These are phyloP conservation scores for Cercospora sojina DNA, from an alignment of 2,329 filamentous ascomycete species.

Conservation along the genomic window DNA sequence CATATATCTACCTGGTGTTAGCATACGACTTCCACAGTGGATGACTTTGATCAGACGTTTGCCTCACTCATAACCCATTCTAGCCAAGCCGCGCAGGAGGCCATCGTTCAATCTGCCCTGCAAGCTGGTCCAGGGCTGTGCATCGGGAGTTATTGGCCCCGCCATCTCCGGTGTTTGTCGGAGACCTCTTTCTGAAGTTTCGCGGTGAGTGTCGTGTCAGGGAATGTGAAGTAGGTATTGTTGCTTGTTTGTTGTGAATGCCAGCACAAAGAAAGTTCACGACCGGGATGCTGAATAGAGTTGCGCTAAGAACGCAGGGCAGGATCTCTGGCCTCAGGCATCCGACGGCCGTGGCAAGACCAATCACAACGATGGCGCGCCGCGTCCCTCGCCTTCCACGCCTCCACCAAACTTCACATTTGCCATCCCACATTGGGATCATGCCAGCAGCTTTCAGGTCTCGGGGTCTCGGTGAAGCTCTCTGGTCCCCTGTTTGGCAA, in stretches of 20 bases:
- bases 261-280: neutral
- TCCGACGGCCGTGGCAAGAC: neutral
- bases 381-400: neutral
- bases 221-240: neutral
- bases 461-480: neutral
- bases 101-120: constrained; percentile 28
- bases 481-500: neutral
- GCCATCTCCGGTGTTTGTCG: neutral
- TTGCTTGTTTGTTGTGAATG: neutral
- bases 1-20: constrained; percentile 50
- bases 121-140: constrained; percentile 28
- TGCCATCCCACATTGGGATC: neutral
- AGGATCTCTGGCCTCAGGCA: neutral
- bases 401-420: neutral
- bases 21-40: neutral
- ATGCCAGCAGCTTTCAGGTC: neutral
- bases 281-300: neutral
- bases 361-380: neutral
- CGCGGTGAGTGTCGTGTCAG: neutral
- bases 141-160: constrained; percentile 14
- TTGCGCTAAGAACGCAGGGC: neutral
- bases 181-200: neutral
- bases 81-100: constrained; percentile 24
- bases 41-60: constrained; percentile 18
- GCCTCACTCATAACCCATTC: constrained; percentile 29